A percentile compares a stretch with the other conserved stretches of the same genome.
phyloP scores from a whole-genome alignment of 805 yeast genomes.

The Komagataella pastoris region DNA sequence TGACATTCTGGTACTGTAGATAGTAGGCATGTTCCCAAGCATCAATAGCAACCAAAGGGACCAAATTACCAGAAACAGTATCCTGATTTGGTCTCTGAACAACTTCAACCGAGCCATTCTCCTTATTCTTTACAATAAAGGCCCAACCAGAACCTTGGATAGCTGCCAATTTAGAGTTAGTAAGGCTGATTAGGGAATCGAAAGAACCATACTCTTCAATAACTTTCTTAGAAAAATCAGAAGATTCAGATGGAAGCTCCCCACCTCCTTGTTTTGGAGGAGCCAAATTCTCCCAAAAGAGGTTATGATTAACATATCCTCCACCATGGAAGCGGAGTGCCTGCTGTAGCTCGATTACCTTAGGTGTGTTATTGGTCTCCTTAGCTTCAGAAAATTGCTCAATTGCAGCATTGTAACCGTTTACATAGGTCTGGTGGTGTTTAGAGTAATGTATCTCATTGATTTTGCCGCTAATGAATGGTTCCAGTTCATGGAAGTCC shows the following conservation, averaged over 20 bases:
- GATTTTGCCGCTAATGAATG: slow-evolving; percentile 74
- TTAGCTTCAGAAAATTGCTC: slow-evolving; percentile 63
- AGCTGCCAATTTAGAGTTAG: slow-evolving; percentile 69
- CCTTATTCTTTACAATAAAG: slow-evolving; percentile 71
- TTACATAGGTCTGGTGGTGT: slow-evolving; percentile 89
- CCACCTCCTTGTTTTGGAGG: slow-evolving; percentile 75
- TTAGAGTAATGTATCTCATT: slow-evolving; percentile 79
- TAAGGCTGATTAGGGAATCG: slow-evolving; percentile 48
- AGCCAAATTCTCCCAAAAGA: slow-evolving; percentile 82
- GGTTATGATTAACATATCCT: slow-evolving; percentile 74
- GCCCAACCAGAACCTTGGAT: slow-evolving; percentile 97
- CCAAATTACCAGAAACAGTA: slow-evolving; percentile 55
- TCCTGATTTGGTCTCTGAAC: slow-evolving; percentile 81
- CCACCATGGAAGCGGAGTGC: slow-evolving; percentile 86
- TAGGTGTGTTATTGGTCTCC: slow-evolving; percentile 40
- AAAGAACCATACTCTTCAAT: slow-evolving; percentile 54
- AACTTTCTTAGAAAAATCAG: slow-evolving; percentile 48
- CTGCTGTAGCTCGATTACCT: slow-evolving; percentile 53
- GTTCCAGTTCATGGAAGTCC: slow-evolving; percentile 80
- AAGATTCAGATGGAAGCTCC: slow-evolving; percentile 36
- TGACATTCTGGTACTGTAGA: slow-evolving; percentile 84
- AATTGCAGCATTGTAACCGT: slow-evolving; percentile 65
- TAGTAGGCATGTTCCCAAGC: slow-evolving; percentile 98
- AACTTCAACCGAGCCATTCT: slow-evolving; percentile 62
- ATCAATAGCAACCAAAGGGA: slow-evolving; percentile 79